These are phyloP conservation scores for Pseudonectria buxi DNA, from an alignment of 2,329 filamentous ascomycete genomes.

Conservation along the genomic window DNA sequence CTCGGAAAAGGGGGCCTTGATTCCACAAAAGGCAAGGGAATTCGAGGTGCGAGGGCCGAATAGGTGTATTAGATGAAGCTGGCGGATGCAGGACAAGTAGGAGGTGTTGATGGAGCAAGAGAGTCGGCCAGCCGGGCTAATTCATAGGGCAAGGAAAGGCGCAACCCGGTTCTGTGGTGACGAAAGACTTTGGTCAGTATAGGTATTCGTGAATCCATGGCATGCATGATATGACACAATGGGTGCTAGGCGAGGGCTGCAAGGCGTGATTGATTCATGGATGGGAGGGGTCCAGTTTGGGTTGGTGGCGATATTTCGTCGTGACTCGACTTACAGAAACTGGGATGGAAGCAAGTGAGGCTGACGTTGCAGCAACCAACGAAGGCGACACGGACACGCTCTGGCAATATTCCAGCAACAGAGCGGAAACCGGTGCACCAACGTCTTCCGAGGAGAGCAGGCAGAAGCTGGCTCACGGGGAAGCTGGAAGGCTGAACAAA, in stretches of 20 bases:
- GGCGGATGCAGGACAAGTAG: conserved; percentile 6
- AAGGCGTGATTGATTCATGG: neutral
- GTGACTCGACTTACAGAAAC: conserved; percentile 15
- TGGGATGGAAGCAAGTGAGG: conserved; percentile 6
- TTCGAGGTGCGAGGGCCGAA: neutral
- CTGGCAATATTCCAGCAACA: conserved; percentile 37
- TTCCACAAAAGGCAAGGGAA: conserved; percentile 11
- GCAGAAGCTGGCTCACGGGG: no score
- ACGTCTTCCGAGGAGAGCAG: no score
- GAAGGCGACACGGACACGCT: conserved; percentile 16
- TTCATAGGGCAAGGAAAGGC: conserved; percentile 11
- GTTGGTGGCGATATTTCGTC: neutral
- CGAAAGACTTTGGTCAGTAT: conserved; percentile 20
- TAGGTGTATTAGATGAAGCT: conserved; percentile 1
- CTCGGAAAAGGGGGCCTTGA: conserved; percentile 12
- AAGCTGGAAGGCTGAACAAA: no score
- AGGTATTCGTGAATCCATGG: conserved; percentile 10
- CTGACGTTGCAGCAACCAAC: conserved; percentile 6
- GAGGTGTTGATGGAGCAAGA: conserved; percentile 3
- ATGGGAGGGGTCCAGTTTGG: neutral
- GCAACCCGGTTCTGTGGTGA: conserved; percentile 11
- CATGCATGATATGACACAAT: conserved; percentile 6
- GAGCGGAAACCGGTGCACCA: conserved; percentile 8
- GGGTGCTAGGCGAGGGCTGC: neutral
- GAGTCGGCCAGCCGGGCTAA: conserved; percentile 12